A percentile compares a stretch with the other conserved stretches of the same genome.
These are phyloP conservation scores for Kodamaea derodonti DNA, from an alignment of 1,139 yeast genomes.

Conservation along the genomic window DNA sequence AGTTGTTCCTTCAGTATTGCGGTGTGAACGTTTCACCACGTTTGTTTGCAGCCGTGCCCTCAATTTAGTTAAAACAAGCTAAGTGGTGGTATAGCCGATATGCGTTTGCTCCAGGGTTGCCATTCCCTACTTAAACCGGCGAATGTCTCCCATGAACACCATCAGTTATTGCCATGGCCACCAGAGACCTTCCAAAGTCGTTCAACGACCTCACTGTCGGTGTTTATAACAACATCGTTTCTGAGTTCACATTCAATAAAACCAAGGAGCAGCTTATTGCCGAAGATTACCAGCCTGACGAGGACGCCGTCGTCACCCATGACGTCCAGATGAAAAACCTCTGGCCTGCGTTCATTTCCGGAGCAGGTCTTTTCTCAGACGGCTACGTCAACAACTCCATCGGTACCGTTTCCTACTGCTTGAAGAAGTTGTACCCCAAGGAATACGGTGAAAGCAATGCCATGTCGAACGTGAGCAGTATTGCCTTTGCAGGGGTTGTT, in stretches of 20 bases:
- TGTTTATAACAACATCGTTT: conserved; percentile 32
- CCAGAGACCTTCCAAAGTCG: conserved; percentile 51
- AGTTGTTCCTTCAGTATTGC: too few species aligned
- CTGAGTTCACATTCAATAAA: conserved; percentile 38
- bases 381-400: conserved; percentile 52
- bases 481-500: conserved; percentile 47
- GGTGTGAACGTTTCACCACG: too few species aligned
- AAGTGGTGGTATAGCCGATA: too few species aligned
- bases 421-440: conserved; percentile 27
- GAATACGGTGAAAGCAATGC: conserved; percentile 28
- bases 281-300: conserved; percentile 19
- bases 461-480: conserved; percentile 47
- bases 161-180: too few species aligned
- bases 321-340: conserved; percentile 27
- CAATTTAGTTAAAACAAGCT: too few species aligned
- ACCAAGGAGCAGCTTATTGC: conserved; percentile 15
- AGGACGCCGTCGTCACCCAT: conserved; percentile 12
- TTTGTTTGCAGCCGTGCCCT: too few species aligned
- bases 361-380: conserved; percentile 51
- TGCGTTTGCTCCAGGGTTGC: too few species aligned
- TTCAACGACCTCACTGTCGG: conserved; percentile 33
- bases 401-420: conserved; percentile 42
- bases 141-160: too few species aligned
- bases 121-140: too few species aligned
- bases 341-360: conserved; percentile 26